Evolutionary conservation across 306 rosid species (phyloP).

Genomic region (Psophocarpus tetragonolobus): DNA sequence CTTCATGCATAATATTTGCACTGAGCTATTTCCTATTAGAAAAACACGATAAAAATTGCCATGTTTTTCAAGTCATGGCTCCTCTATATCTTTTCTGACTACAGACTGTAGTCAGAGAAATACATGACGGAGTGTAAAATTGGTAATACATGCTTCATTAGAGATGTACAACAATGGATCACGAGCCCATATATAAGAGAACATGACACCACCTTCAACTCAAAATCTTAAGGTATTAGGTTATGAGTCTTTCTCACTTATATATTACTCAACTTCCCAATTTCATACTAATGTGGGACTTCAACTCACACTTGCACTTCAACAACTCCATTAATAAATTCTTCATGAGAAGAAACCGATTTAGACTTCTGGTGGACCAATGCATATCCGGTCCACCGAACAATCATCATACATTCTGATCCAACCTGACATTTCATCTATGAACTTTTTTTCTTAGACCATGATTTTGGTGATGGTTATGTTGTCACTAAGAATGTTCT

Average conservation of each 20-base stretch:
- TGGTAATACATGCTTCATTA: slow-evolving; percentile 46
- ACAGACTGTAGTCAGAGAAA: slow-evolving; percentile 51
- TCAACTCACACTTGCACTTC: slow-evolving; percentile 45
- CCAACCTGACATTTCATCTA: slow-evolving; percentile 65
- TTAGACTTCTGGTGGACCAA: slow-evolving; percentile 56
- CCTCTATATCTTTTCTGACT: slow-evolving; percentile 19
- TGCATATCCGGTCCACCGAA: slow-evolving; percentile 65
- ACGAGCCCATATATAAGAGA: no score
- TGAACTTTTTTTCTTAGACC: slow-evolving; percentile 38
- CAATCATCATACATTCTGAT: slow-evolving; percentile 60
- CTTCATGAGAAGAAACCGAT: slow-evolving; percentile 48
- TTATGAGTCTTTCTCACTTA: no score
- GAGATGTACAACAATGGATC: slow-evolving; percentile 45
- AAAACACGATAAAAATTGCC: slow-evolving; percentile 58
- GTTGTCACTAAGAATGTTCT: no score
- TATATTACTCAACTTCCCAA: no score
- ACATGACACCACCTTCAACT: no score
- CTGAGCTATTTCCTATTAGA: slow-evolving; percentile 71
- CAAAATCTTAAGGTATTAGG: slow-evolving; percentile 29
- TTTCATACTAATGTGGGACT: no score
- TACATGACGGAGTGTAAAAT: slow-evolving; percentile 38
- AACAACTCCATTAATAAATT: slow-evolving; percentile 54
- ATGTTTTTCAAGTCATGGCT: slow-evolving; percentile 30
- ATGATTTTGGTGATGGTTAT: slow-evolving; percentile 30
- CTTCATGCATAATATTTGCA: slow-evolving; percentile 57